Evolutionary conservation across 2,329 filamentous ascomycete species (phyloP).

Genomic region (Botryotinia globosa): DNA sequence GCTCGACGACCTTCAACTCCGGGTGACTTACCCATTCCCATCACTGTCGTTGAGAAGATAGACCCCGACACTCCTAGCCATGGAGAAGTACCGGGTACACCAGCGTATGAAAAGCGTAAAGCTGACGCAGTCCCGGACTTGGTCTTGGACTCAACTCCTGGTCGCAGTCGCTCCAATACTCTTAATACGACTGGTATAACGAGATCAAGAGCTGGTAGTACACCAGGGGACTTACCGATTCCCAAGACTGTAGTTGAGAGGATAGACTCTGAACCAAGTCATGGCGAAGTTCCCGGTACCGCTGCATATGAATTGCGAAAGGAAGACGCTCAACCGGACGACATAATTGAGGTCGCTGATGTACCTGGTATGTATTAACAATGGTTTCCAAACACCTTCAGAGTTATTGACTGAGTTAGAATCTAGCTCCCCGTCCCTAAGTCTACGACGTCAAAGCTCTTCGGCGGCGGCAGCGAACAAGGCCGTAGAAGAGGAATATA

Average conservation of each 20-base stretch:
- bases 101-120: slow-evolving; percentile 53
- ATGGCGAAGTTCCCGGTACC: slow-evolving; percentile 61
- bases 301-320: slow-evolving; percentile 55
- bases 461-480: slow-evolving; percentile 33
- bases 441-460: slow-evolving; percentile 41
- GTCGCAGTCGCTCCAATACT: slow-evolving; percentile 28
- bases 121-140: slow-evolving; percentile 60
- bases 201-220: slow-evolving; percentile 34
- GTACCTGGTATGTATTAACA: slow-evolving; percentile 53
- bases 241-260: slow-evolving; percentile 58
- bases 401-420: slow-evolving; percentile 62
- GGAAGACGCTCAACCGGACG: slow-evolving; percentile 58
- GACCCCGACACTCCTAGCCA: slow-evolving; percentile 52
- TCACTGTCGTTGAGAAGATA: slow-evolving; percentile 56
- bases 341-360: slow-evolving; percentile 51
- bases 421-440: slow-evolving; percentile 49
- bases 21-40: slow-evolving; percentile 49
- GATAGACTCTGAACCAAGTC: slow-evolving; percentile 53
- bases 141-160: slow-evolving; percentile 45
- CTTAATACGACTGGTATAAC: slow-evolving; percentile 15
- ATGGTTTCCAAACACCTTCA: slow-evolving; percentile 35
- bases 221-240: slow-evolving; percentile 45
- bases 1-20: slow-evolving; percentile 28
- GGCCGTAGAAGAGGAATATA: slow-evolving; percentile 55
- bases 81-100: slow-evolving; percentile 60